Conservation (phyloP, 78 protist genomes). For the Corallochytrium limacisporum region DNA sequence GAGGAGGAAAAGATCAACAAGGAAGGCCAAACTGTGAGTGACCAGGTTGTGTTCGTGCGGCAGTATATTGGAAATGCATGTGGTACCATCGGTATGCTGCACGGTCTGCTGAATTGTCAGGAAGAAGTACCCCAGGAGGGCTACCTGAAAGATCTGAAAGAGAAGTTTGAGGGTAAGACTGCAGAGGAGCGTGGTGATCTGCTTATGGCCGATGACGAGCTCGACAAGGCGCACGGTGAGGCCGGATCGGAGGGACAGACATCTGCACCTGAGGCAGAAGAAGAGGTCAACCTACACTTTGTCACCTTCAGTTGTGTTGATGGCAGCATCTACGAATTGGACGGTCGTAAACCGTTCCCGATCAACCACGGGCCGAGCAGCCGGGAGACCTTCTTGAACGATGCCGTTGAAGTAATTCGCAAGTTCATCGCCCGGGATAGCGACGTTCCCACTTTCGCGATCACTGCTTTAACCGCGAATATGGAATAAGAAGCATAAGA, state of each 20-base stretch:
- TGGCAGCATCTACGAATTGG: constrained; percentile 34
- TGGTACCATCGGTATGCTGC: constrained; percentile 78
- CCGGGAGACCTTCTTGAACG: constrained; percentile 28
- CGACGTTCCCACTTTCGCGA: too few relatives aligned
- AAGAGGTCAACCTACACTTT: constrained; percentile 64
- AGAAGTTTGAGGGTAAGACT: too few relatives aligned
- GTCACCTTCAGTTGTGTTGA: constrained; percentile 49
- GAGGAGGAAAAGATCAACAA: background rate
- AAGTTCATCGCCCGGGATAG: too few relatives aligned
- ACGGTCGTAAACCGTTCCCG: constrained; percentile 63
- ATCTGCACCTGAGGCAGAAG: constrained; percentile 27
- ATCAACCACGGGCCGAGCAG: constrained; percentile 50
- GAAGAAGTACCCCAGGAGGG: background rate
- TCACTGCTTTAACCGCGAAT: too few relatives aligned
- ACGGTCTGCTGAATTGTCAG: constrained; percentile 46
- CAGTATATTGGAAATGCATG: constrained; percentile 86
- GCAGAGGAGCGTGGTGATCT: background rate
- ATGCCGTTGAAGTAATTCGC: too few relatives aligned
- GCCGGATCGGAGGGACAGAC: constrained; percentile 42
- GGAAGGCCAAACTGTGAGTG: background rate
- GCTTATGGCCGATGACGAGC: background rate
- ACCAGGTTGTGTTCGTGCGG: constrained; percentile 33
- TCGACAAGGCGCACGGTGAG: constrained; percentile 47
- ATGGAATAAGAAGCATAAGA: too few relatives aligned
- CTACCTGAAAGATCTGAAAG: too few relatives aligned